Conservation (phyloP, 2,329 filamentous ascomycete genomes). For the Penicillium decumbens region DNA sequence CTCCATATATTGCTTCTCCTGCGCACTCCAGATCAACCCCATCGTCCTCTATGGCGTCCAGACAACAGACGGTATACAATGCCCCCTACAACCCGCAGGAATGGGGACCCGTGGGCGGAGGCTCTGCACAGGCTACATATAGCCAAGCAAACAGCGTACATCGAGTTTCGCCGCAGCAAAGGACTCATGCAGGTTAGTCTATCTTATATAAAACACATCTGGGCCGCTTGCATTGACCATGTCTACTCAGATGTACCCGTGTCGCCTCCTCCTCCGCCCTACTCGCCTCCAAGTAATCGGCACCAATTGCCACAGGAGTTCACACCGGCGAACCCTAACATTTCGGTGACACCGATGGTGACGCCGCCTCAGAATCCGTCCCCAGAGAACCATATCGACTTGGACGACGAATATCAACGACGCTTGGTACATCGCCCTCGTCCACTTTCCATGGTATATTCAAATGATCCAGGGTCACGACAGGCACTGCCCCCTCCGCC, state of each 20-base stretch:
- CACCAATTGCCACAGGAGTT: conserved; percentile 15
- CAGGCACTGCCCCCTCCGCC: conserved; percentile 37
- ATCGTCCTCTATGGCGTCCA: conserved; percentile 42
- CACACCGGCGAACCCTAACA: conserved; percentile 15
- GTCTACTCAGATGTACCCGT: conserved; percentile 24
- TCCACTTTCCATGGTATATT: conserved; percentile 31
- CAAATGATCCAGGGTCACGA: conserved; percentile 24
- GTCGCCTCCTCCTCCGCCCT: conserved; percentile 38
- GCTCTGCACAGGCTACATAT: conserved; percentile 28
- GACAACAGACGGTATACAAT: conserved; percentile 38
- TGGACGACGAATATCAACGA: conserved; percentile 23
- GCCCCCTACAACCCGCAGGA: conserved; percentile 48
- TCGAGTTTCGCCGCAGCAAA: conserved; percentile 26
- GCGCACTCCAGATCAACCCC: conserved; percentile 32
- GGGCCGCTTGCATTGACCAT: neutral
- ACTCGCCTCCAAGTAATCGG: conserved; percentile 36
- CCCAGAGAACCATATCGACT: conserved; percentile 18
- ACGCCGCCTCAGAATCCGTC: conserved; percentile 16
- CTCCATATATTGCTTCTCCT: conserved; percentile 38
- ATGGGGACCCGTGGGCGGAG: conserved; percentile 42
- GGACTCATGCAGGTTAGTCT: conserved; percentile 32
- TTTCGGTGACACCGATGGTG: conserved; percentile 10
- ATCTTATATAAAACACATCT: neutral
- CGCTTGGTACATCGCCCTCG: conserved; percentile 28
- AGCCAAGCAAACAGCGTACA: conserved; percentile 27